These are phyloP conservation scores for Murraya paniculata DNA, from an alignment of 345 rosid species.

Conservation along the genomic window DNA sequence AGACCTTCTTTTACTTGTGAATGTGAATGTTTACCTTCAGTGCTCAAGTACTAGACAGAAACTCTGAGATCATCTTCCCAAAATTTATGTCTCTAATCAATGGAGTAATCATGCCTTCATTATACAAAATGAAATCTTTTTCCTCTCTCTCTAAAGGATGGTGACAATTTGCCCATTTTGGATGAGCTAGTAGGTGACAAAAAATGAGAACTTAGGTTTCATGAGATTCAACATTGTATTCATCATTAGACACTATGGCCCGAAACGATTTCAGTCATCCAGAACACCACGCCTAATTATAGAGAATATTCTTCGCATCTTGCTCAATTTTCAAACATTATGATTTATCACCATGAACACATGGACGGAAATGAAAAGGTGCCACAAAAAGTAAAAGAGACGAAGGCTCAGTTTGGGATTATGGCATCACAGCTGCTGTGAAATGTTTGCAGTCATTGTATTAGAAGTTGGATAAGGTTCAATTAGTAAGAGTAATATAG, in stretches of 20 bases:
- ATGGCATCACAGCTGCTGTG: background rate
- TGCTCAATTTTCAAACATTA: background rate
- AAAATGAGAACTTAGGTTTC: background rate
- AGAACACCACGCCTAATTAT: background rate
- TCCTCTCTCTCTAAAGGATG: background rate
- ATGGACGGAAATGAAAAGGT: background rate
- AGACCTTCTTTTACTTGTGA: background rate
- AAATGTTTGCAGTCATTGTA: background rate
- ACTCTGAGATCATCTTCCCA: background rate
- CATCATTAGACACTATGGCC: constrained; percentile 12
- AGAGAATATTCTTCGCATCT: constrained; percentile 1
- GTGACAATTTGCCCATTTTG: constrained; percentile 13
- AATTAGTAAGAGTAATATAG: no score
- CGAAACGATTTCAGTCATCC: constrained; percentile 12
- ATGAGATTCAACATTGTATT: constrained; percentile 1
- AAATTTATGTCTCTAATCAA: constrained; percentile 15
- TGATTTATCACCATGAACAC: constrained; percentile 9
- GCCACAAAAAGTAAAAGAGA: background rate
- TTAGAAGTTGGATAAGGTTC: background rate
- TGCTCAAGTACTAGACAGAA: background rate
- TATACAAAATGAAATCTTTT: background rate
- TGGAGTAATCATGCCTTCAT: constrained; percentile 11
- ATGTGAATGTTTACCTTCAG: background rate
- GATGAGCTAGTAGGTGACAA: constrained; percentile 15
- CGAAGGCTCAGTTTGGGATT: background rate